phyloP scores from a whole-genome alignment of 225 moss, liverwort and hornwort species.

The Bryum argenteum region DNA sequence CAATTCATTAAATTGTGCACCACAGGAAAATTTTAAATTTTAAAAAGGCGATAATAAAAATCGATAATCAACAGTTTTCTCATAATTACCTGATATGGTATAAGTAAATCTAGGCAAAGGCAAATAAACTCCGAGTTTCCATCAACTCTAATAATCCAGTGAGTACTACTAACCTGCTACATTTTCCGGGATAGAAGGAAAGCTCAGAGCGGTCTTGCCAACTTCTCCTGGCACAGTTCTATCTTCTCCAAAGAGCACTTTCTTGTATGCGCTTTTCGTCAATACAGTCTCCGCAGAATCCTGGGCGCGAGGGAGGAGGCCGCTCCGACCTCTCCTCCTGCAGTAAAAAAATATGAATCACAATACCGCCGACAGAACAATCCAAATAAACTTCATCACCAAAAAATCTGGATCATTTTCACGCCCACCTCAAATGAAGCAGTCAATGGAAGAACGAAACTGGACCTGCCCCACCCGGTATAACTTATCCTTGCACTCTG shows the following conservation, averaged over 20 bases:
- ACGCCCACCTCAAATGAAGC: conserved; percentile 1
- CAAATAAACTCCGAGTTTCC: not conserved
- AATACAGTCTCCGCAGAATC: conserved; percentile 73
- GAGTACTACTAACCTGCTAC: conserved; percentile 43
- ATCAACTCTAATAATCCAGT: not conserved
- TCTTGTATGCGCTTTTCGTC: conserved; percentile 64
- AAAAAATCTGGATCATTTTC: not conserved
- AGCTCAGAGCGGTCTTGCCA: conserved; percentile 29
- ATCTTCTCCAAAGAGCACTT: conserved; percentile 72
- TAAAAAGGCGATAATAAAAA: not conserved
- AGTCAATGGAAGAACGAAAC: not conserved
- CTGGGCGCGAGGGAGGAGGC: too few species aligned
- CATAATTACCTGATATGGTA: not conserved
- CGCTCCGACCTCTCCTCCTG: too few species aligned
- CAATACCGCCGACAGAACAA: too few species aligned
- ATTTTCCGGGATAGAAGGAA: conserved; percentile 33
- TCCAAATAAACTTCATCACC: too few species aligned
- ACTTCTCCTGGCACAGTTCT: too few species aligned
- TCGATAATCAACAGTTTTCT: not conserved
- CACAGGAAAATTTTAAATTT: not conserved
- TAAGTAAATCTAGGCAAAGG: not conserved
- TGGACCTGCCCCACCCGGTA: not conserved
- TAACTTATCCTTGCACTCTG: not conserved
- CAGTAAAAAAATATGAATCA: too few species aligned
- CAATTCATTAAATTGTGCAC: not conserved